phyloP scores from a whole-genome alignment of 192 early-diverging fungal genomes.

The Podila epicladia region DNA sequence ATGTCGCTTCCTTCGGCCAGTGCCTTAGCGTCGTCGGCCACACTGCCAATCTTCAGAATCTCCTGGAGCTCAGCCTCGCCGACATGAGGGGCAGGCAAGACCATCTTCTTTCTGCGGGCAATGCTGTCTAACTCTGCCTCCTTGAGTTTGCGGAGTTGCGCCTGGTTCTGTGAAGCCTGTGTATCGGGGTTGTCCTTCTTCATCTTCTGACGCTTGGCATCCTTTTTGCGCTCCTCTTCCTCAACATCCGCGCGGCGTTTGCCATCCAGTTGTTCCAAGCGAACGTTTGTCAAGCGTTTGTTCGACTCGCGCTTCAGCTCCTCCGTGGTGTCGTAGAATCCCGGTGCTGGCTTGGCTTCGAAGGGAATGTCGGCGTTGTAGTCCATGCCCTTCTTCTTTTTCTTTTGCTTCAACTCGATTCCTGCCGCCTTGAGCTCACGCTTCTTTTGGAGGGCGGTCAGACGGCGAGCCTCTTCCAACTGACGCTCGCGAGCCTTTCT shows the following conservation, averaged over 20 bases:
- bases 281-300: conserved; percentile 74
- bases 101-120: conserved; percentile 78
- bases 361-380: conserved; percentile 98
- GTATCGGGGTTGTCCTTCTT: conserved; percentile 63
- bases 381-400: conserved; percentile 84
- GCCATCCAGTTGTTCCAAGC: conserved; percentile 84
- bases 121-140: conserved; percentile 73
- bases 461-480: conserved; percentile 92
- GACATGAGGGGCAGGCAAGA: conserved; percentile 92
- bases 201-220: conserved; percentile 76
- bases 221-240: conserved; percentile 82
- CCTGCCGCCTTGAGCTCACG: conserved; percentile 97
- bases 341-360: conserved; percentile 84
- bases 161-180: conserved; percentile 43
- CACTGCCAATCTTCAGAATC: conserved; percentile 71
- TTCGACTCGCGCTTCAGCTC: conserved; percentile 76
- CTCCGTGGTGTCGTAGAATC: conserved; percentile 93
- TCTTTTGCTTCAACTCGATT: conserved; percentile 82
- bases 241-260: conserved; percentile 87
- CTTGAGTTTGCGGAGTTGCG: conserved; percentile 63
- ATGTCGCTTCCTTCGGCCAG: conserved; percentile 70
- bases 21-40: conserved; percentile 77
- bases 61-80: conserved; percentile 90
- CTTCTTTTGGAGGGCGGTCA: conserved; percentile 91
- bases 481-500: conserved; percentile 98